A percentile compares a stretch with the other conserved stretches of the same genome.
Conservation (phyloP, 768 basidiomycete genomes). For the Xerocomellus dryophilus region DNA sequence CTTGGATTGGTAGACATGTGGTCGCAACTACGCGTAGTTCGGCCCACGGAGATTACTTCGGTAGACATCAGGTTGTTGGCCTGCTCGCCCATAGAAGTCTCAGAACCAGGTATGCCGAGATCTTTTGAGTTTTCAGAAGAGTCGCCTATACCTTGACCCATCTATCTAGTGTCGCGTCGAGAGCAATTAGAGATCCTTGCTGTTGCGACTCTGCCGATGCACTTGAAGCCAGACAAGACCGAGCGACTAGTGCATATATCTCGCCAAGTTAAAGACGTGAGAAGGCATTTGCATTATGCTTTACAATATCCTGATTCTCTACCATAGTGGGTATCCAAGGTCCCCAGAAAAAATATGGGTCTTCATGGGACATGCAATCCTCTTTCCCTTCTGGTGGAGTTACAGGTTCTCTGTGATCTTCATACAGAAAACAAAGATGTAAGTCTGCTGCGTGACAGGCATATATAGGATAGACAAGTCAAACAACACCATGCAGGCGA, state of each 20-base stretch:
- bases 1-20: constrained; percentile 72
- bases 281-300: neutral
- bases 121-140: neutral
- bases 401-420: constrained; percentile 21
- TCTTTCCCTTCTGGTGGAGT: constrained; percentile 25
- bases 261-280: constrained; percentile 23
- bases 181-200: constrained; percentile 26
- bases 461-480: neutral
- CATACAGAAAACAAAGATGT: constrained; percentile 14
- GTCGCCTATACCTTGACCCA: neutral
- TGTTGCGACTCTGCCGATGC: constrained; percentile 22
- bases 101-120: constrained; percentile 12
- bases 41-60: constrained; percentile 14
- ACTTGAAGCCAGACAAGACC: constrained; percentile 1
- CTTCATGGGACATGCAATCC: constrained; percentile 12
- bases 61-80: constrained; percentile 20
- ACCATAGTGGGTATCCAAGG: constrained; percentile 17
- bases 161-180: constrained; percentile 19
- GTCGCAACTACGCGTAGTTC: constrained; percentile 41
- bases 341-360: neutral
- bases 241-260: constrained; percentile 17
- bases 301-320: constrained; percentile 2
- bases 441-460: neutral
- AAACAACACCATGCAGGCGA: constrained; percentile 10
- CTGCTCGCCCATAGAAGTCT: neutral